Evolutionary conservation across 148 eudicot genomes (phyloP).

Genomic region (Chenopodium suecicum): DNA sequence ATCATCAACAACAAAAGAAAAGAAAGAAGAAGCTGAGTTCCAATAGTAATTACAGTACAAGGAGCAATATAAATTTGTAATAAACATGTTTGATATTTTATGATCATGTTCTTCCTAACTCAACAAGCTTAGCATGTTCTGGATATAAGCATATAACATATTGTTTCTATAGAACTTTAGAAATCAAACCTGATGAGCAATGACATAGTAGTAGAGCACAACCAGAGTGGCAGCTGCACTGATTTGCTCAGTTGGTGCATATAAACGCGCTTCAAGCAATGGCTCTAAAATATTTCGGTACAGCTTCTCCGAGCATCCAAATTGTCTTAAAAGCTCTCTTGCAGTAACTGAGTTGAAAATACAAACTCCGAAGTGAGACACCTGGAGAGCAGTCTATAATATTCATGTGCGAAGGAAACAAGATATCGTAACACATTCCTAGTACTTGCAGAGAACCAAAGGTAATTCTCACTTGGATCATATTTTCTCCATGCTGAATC

Average conservation of each 20-base stretch:
- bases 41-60: not conserved
- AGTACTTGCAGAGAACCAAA: not conserved
- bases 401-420: not conserved
- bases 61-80: not conserved
- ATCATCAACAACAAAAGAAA: not conserved
- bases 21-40: not conserved
- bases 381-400: slow-evolving; percentile 1
- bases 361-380: slow-evolving; percentile 14
- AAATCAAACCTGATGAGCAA: slow-evolving; percentile 65
- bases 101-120: not conserved
- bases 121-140: not conserved
- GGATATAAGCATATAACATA: not conserved
- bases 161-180: not conserved
- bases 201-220: slow-evolving; percentile 56
- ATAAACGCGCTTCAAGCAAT: slow-evolving; percentile 65
- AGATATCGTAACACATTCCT: not conserved
- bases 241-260: slow-evolving; percentile 76
- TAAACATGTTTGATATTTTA: not conserved
- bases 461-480: slow-evolving; percentile 52
- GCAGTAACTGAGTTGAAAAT: slow-evolving; percentile 63
- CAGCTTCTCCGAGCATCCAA: slow-evolving; percentile 67
- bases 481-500: slow-evolving; percentile 72
- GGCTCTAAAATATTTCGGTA: slow-evolving; percentile 55
- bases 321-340: slow-evolving; percentile 72
- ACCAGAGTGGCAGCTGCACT: slow-evolving; percentile 80